Base-by-base conservation (phyloP, 1,284 basidiomycete species). In the Ganoderma meredithae region DNA sequence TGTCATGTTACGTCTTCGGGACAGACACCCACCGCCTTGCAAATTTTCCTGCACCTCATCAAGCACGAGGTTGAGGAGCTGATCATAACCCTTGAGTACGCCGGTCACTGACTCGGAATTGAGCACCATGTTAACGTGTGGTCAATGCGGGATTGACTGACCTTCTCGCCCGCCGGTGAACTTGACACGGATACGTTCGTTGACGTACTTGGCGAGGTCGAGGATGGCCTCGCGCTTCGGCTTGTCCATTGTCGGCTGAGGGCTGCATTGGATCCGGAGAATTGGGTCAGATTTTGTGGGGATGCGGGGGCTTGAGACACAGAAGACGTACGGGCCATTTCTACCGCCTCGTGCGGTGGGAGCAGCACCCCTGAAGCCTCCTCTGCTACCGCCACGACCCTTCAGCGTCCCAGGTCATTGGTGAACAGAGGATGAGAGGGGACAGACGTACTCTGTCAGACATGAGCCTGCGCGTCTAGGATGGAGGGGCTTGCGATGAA, bases 111-210 rank as follows among this genome's bases (percentile, higher is more conserved):
- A 60, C 56, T 44, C 64, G 52, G 63, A 53, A 41, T 64, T 70
- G 36, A 73, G 69, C 60, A 49, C 47, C 22, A 47, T 17, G 41
- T 53, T 36, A 33, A n/a, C 17, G 39, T 22, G 4, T 31, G n/a
- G 61, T 33, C 19, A 12, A 25, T 10, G 58, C 22, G 33, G 41
- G 40, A 58, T 31, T 61, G 40, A 19, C 66, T 22, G 61, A 95
- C 97, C 96, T 88, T 99, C 95, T 39, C 97, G 85, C 33, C 97
- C 97, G 59, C 97, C 97, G 33, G 95, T 95, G 78, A 99, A 99
- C 82, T 98, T 99, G 78, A 99, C 96, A 65, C 95, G 85, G 78
- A 99, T 95, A 72, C 89, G 87, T 81, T 97, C 91, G 81, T 98
- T 95, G 62, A 94, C 92, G 77, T 98, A 99, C 79, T 97, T 97